Evolutionary conservation across 2,329 filamentous ascomycete species (phyloP), one percentile per base, ranked within the genome.

Genomic region (Triangularia setosa): DNA sequence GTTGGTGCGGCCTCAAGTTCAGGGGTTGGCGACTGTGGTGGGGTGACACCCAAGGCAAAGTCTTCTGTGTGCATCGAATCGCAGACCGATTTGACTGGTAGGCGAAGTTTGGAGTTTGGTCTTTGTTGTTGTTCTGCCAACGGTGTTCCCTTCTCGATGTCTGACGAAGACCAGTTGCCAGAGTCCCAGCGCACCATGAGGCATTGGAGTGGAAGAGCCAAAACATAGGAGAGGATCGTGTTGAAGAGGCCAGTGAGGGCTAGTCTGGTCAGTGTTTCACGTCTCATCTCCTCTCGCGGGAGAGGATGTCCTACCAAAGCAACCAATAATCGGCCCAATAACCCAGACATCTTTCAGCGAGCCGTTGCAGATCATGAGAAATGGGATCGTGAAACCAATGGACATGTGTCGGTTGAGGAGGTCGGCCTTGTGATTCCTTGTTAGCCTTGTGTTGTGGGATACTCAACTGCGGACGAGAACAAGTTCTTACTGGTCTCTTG

Each of bases 381-480:
- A 76, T 0, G 83, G 82, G 2, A 84, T 76, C 0, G 80, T 79
- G 67, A 84, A 84, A 2, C 80, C 82, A 5, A 83, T 70, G 0
- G 82, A 81, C 67, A 84, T 78, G 69, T 84, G 80, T 2, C 76
- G 72, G 67, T 84, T 84, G 61, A 84, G 76, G 9, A 84, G 76
- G 57, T 84, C 77, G 23, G 82, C 75, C 81, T 84, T 58, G 1
- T 48, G 40, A 14, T 48, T 8, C n/a, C 40, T 48, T 12, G 40
- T 48, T 48, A 48, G 4, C 11, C 56, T 21, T 60, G n/a, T 21
- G 6, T 3, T 21, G 23, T 61, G 8, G n/a, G 55, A 35, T 9
- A 52, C 27, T 6, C 21, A 14, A n/a, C 12, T 6, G 9, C 6
- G 21, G 9, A 27, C 52, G 6, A 23, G 24, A 53, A 53, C 30